Evolutionary conservation across 495 filamentous ascomycete species (phyloP).

Genomic region (Daldinia childiae): DNA sequence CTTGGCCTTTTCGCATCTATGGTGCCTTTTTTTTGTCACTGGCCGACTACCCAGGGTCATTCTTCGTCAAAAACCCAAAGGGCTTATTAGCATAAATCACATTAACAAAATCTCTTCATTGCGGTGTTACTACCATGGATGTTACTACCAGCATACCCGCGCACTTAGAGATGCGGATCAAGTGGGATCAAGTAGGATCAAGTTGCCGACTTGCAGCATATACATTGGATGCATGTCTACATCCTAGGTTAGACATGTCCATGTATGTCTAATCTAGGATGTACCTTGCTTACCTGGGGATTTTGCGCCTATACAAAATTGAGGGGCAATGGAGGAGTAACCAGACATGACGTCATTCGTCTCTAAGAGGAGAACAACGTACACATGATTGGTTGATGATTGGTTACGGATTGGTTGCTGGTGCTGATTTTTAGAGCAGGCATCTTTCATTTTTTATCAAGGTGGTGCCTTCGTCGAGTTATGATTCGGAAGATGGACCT

Average conservation of each 20-base stretch:
- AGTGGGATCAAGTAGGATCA: background rate
- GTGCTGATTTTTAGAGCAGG: background rate
- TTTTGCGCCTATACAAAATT: background rate
- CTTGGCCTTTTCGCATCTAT: background rate
- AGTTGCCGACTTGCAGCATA: background rate
- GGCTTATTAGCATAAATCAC: constrained; percentile 16
- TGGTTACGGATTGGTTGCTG: background rate
- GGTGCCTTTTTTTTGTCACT: background rate
- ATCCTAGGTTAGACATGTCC: no score
- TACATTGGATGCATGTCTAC: background rate
- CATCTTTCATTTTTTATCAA: constrained; percentile 9
- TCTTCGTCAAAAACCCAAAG: constrained; percentile 3
- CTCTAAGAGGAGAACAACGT: constrained; percentile 8
- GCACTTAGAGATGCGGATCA: background rate
- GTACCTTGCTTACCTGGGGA: background rate
- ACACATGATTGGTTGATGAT: constrained; percentile 26
- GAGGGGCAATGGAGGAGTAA: constrained; percentile 8
- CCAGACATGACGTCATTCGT: constrained; percentile 33
- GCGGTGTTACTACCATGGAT: background rate
- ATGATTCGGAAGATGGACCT: background rate
- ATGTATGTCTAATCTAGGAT: background rate
- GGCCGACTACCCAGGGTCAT: no score
- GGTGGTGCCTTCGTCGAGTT: background rate
- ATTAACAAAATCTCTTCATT: background rate
- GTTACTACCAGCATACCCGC: no score